Evolutionary conservation across 441 rosid species (phyloP).

Genomic region (Lepidium campestre): DNA sequence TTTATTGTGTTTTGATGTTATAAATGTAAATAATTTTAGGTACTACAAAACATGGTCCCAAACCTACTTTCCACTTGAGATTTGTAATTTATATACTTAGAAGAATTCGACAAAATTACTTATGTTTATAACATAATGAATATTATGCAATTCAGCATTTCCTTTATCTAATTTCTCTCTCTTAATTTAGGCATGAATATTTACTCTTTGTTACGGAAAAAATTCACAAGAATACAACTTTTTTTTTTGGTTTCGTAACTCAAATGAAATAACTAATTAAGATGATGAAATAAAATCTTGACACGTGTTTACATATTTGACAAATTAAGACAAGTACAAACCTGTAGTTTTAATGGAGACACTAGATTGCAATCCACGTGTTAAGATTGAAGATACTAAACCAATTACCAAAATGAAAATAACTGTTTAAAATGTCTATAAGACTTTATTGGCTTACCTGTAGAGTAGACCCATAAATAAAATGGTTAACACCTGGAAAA

Average conservation of each 20-base stretch:
- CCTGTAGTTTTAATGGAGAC: background rate
- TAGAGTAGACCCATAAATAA: background rate
- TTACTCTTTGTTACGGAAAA: background rate
- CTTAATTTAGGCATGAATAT: background rate
- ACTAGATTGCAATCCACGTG: background rate
- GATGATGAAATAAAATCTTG: background rate
- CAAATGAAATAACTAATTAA: background rate
- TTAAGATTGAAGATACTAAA: background rate
- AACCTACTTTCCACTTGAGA: constrained; percentile 1
- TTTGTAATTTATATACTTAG: background rate
- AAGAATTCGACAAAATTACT: background rate
- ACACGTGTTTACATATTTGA: constrained; percentile 2
- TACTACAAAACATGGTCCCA: constrained; percentile 18
- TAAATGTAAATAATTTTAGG: background rate
- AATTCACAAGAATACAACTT: background rate
- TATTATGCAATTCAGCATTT: background rate
- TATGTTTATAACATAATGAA: background rate
- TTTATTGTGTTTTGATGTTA: background rate
- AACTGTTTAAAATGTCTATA: background rate
- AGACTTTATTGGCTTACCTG: constrained; percentile 7
- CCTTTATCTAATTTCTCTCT: background rate
- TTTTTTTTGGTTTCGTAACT: background rate
- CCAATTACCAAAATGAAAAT: background rate
- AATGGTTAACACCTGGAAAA: constrained; percentile 2
- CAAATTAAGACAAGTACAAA: constrained; percentile 2